phyloP scores from a whole-genome alignment of 179 eudicot genomes.

The Actinidia arguta region DNA sequence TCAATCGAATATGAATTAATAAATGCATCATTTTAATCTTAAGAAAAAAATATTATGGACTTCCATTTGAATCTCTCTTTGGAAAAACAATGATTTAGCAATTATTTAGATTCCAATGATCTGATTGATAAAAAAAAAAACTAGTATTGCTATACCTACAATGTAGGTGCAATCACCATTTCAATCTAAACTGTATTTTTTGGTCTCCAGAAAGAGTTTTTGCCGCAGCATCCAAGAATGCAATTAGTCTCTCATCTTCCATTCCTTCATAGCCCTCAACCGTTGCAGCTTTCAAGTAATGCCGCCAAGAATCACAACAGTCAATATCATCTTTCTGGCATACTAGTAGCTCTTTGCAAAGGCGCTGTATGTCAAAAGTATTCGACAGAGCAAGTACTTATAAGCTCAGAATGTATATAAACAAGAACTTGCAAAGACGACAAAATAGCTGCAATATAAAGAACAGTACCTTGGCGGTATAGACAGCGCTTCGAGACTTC shows the following conservation, averaged over 20 bases:
- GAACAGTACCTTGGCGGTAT: neutral
- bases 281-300: neutral
- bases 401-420: neutral
- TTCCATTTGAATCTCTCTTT: too few relatives aligned
- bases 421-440: neutral
- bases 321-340: neutral
- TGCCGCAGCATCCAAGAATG: too few relatives aligned
- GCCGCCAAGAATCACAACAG: neutral
- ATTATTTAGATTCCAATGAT: too few relatives aligned
- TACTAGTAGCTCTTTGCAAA: neutral
- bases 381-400: neutral
- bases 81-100: too few relatives aligned
- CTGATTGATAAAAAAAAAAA: too few relatives aligned
- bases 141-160: neutral
- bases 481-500: neutral
- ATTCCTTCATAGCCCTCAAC: neutral
- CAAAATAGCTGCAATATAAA: neutral
- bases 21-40: too few relatives aligned
- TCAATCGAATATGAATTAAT: too few relatives aligned
- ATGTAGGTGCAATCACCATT: neutral
- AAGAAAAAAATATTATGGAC: too few relatives aligned
- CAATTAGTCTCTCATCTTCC: neutral
- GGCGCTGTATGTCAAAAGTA: neutral
- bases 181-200: neutral
- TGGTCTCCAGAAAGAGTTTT: neutral